A percentile compares a stretch with the other conserved stretches of the same genome.
These are phyloP conservation scores for Phytopythium kandeliae DNA, from an alignment of 352 stramenopile genomes.

Conservation along the genomic window DNA sequence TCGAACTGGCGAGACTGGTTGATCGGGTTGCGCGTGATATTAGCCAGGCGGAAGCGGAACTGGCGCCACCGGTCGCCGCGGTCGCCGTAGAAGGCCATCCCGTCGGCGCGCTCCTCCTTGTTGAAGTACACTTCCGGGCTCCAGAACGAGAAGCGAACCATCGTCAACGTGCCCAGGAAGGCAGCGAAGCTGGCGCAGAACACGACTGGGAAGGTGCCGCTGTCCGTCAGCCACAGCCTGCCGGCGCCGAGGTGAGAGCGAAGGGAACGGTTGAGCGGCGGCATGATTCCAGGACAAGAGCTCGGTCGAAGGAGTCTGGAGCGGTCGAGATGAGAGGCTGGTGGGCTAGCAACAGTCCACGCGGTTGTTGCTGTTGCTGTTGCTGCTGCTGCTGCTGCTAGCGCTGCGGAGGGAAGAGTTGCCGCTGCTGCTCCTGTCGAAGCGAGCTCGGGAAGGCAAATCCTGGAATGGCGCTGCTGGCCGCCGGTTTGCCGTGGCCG, in stretches of 20 bases:
- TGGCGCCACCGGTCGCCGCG: constrained; percentile 41
- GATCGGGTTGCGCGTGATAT: constrained; percentile 60
- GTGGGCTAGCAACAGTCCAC: not conserved
- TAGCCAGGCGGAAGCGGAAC: constrained; percentile 62
- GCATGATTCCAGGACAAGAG: not conserved
- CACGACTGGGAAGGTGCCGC: constrained; percentile 53
- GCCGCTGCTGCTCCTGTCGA: not conserved
- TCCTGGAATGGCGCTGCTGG: not conserved
- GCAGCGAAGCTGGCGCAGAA: constrained; percentile 33
- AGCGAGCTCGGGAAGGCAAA: not conserved
- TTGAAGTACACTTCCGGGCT: constrained; percentile 67
- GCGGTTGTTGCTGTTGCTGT: not conserved
- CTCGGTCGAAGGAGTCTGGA: not conserved
- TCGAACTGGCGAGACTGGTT: constrained; percentile 71
- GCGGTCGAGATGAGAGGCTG: not conserved
- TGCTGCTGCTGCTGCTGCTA: not conserved
- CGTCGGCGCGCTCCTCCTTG: constrained; percentile 44
- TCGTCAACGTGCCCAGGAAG: constrained; percentile 22
- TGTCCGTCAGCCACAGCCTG: constrained; percentile 63
- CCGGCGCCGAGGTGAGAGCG: constrained; percentile 29
- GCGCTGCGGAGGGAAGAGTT: not conserved
- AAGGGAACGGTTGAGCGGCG: constrained; percentile 9
- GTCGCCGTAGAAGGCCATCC: constrained; percentile 43
- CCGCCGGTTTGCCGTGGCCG: no score
- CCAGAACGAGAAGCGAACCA: constrained; percentile 36